These are phyloP conservation scores for Terana coerulea DNA, from an alignment of 768 basidiomycete genomes.

Conservation along the genomic window DNA sequence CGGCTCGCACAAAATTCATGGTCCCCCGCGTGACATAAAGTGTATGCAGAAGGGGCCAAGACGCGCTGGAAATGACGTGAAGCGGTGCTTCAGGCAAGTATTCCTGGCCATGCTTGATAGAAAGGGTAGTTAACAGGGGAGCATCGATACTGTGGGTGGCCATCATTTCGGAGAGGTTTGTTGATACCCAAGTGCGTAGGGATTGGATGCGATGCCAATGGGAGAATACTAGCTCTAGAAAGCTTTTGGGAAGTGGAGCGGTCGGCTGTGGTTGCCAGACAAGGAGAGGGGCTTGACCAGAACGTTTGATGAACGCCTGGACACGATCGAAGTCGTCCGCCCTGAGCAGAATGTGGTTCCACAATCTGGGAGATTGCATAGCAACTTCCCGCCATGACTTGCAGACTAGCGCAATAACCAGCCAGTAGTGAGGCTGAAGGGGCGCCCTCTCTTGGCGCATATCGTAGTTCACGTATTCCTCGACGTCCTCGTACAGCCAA, in stretches of 20 bases:
- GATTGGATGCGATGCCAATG: background rate
- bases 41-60: too few species aligned
- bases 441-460: background rate
- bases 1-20: background rate
- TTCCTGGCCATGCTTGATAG: too few species aligned
- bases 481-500: background rate
- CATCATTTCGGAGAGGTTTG: background rate
- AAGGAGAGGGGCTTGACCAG: background rate
- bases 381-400: slow-evolving; percentile 1
- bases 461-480: background rate
- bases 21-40: too few species aligned
- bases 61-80: too few species aligned
- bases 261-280: background rate
- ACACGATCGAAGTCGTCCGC: background rate
- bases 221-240: background rate
- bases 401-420: background rate
- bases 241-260: background rate
- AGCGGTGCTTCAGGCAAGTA: too few species aligned
- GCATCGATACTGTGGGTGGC: background rate
- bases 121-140: background rate
- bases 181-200: background rate
- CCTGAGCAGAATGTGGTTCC: background rate
- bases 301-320: background rate
- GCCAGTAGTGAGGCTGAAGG: background rate
- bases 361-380: background rate